Percentiles rank a stretch among this genome's conserved stretches.
These are phyloP conservation scores for Aureobasidium musti DNA, from an alignment of 2,329 filamentous ascomycete genomes.

Conservation along the genomic window DNA sequence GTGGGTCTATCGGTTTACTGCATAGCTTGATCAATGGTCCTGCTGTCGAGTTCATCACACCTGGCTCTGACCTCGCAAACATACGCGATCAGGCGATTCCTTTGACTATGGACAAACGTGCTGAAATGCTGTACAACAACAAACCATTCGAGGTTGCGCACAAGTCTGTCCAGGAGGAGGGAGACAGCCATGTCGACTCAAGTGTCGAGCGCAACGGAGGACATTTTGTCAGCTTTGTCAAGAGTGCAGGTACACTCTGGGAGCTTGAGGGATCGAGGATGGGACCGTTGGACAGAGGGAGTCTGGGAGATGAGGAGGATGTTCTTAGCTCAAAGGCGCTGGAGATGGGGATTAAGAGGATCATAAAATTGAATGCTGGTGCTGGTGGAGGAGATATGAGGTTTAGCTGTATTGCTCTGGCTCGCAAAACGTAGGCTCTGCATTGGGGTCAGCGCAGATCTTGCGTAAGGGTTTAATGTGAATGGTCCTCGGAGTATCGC, in stretches of 20 bases:
- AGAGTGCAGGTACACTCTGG: conserved; percentile 51
- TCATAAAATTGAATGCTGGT: conserved; percentile 43
- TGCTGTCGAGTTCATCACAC: conserved; percentile 46
- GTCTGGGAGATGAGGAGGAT: conserved; percentile 47
- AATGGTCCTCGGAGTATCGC: no score
- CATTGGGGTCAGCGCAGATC: no score
- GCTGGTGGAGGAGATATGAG: conserved; percentile 39
- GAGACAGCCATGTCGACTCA: conserved; percentile 44
- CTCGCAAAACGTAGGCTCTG: conserved; percentile 23
- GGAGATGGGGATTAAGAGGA: conserved; percentile 45
- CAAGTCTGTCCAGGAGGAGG: conserved; percentile 46
- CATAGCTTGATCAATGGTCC: conserved; percentile 57
- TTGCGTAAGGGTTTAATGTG: no score
- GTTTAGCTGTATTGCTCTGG: conserved; percentile 52
- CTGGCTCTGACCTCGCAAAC: conserved; percentile 49
- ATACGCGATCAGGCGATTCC: conserved; percentile 50
- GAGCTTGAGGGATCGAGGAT: conserved; percentile 51
- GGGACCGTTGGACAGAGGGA: conserved; percentile 50
- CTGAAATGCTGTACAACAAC: conserved; percentile 55
- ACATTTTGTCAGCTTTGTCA: conserved; percentile 53
- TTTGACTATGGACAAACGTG: conserved; percentile 50
- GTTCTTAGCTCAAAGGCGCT: conserved; percentile 48
- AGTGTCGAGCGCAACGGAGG: conserved; percentile 41
- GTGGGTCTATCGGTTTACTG: conserved; percentile 60
- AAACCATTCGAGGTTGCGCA: conserved; percentile 49